Evolutionary conservation across 2,329 filamentous ascomycete species (phyloP).

Genomic region (Epichloe hybrida): DNA sequence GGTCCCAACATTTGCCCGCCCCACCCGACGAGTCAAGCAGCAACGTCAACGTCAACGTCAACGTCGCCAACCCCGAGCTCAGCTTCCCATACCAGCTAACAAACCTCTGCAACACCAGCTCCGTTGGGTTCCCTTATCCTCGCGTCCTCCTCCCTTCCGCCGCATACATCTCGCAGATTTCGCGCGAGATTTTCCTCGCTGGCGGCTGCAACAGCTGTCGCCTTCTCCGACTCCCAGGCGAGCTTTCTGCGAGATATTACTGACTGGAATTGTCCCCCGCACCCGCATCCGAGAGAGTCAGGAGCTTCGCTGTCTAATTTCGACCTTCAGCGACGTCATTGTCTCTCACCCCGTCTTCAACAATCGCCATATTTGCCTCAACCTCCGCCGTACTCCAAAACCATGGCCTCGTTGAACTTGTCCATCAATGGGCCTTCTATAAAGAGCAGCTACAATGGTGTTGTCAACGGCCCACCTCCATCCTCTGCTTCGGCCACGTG

Average conservation of each 20-base stretch:
- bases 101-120: conserved; percentile 6
- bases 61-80: conserved; percentile 7
- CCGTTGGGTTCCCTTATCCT: neutral
- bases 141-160: neutral
- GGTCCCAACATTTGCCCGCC: neutral
- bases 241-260: neutral
- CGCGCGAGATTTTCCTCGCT: neutral
- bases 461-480: conserved; percentile 38
- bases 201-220: neutral
- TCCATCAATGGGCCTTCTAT: conserved; percentile 74
- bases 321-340: neutral
- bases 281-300: neutral
- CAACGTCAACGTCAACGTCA: conserved; percentile 4
- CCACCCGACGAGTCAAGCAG: conserved; percentile 5
- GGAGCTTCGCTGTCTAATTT: neutral
- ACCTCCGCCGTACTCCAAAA: conserved; percentile 7
- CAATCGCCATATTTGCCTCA: neutral
- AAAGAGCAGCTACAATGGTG: conserved; percentile 59
- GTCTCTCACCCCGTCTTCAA: neutral
- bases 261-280: neutral
- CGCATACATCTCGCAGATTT: neutral
- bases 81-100: conserved; percentile 4
- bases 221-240: neutral
- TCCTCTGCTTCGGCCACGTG: conserved; percentile 61
- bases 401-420: conserved; percentile 69